A percentile compares a stretch with the other conserved stretches of the same genome.
Evolutionary conservation across 2,329 filamentous ascomycete genomes (phyloP).

Genomic region (Nectriaceae sp.): DNA sequence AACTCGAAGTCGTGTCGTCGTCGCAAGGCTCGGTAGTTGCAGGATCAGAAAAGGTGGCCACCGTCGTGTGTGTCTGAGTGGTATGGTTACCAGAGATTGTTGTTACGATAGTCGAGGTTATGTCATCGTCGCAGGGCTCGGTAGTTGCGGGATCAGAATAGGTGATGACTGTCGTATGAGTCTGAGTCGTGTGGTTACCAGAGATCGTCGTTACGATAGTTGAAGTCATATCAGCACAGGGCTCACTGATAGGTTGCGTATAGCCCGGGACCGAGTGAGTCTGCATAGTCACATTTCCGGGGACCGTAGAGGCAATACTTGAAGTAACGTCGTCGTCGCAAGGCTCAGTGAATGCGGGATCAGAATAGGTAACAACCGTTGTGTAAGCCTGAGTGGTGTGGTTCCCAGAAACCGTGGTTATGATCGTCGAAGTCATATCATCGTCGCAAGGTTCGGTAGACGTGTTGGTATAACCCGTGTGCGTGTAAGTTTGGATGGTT

Average conservation of each 20-base stretch:
- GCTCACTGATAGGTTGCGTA: no score
- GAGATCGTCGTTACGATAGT: not conserved
- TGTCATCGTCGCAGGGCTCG: not conserved
- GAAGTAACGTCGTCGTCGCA: not conserved
- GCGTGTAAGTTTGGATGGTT: not conserved
- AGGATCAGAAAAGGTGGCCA: not conserved
- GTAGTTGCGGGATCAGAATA: not conserved
- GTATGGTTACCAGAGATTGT: not conserved
- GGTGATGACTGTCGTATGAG: not conserved
- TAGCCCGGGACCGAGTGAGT: not conserved
- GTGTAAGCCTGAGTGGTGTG: not conserved
- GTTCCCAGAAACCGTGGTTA: not conserved
- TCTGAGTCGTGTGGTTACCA: not conserved
- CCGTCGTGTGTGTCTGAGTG: not conserved
- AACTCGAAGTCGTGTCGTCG: not conserved
- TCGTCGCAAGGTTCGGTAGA: conserved; percentile 5
- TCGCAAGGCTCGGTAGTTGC: not conserved
- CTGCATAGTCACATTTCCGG: not conserved
- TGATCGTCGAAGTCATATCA: not conserved
- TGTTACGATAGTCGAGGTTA: not conserved
- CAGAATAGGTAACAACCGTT: not conserved
- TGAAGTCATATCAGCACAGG: not conserved
- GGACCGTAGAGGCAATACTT: not conserved
- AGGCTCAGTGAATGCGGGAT: not conserved
- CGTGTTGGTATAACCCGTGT: not conserved